A percentile compares a stretch with the other conserved stretches of the same genome.
phyloP scores from a whole-genome alignment of 2,329 filamentous ascomycete species.

The Pseudocercospora crystallina region DNA sequence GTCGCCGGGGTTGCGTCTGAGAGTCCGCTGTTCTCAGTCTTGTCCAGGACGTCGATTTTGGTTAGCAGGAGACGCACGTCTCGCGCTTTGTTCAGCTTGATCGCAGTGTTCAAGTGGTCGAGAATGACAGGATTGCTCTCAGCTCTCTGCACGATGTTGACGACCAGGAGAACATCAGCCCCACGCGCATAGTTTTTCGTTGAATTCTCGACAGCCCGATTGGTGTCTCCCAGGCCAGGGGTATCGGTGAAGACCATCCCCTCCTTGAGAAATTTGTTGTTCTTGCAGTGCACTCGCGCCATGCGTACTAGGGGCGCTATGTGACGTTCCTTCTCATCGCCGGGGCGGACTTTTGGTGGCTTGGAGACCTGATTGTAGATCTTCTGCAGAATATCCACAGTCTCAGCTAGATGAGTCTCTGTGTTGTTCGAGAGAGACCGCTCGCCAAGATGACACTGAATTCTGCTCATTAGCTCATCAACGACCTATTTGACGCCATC shows the following conservation, averaged over 20 bases:
- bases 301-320: conserved; percentile 20
- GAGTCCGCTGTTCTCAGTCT: neutral
- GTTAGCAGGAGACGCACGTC: neutral
- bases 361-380: conserved; percentile 5
- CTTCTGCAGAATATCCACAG: neutral
- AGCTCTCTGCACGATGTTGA: too few species aligned
- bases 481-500: too few species aligned
- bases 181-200: conserved; percentile 20
- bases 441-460: neutral
- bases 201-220: conserved; percentile 14
- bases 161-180: too few species aligned
- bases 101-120: neutral
- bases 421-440: conserved; percentile 3
- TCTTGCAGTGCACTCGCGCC: conserved; percentile 10
- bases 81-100: conserved; percentile 15
- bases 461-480: conserved; percentile 1
- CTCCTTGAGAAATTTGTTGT: conserved; percentile 15
- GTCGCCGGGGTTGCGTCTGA: neutral
- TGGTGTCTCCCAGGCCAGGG: conserved; percentile 22
- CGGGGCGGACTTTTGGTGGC: neutral
- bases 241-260: conserved; percentile 22
- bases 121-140: too few species aligned
- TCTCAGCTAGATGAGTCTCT: conserved; percentile 2
- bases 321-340: neutral
- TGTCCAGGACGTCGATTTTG: conserved; percentile 1